Base-by-base conservation (phyloP, 768 basidiomycete genomes). In the Termitomyces sp. region DNA sequence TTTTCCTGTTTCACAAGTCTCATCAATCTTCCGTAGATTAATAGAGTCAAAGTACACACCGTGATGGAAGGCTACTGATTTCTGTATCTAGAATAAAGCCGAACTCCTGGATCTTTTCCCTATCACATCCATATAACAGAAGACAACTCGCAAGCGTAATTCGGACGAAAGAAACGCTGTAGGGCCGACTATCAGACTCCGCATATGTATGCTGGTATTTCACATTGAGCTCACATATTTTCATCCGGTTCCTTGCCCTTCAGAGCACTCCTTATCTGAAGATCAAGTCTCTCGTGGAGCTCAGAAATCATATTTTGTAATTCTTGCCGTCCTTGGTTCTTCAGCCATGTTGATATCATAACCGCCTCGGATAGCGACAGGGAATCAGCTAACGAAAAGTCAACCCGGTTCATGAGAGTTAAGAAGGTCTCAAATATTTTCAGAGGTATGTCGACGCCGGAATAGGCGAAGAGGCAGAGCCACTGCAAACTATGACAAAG, bases 101-200 rank as follows among this genome's bases (percentile, higher is more conserved):
- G n/a, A 74, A 61, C 12, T 74, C 69, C 3, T 76, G 53, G 5
- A 88, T 70, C 37, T 71, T 74, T 3, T 67, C 64, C 46, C 85
- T 72, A 46, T 86, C 83, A 61, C 85, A 90, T 7, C 89, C 89
- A 62, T 84, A 88, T 26, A 88, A 65, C 3, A 88, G 68, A 39
- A 90, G 73, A 67, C 83, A 88, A 10, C 78, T 72, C 16, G 80
- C 80, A 29, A 91, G 66, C 2, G 84, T 85, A n/a, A 77, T 73
- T 5, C 85, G 79, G 48, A 91, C 78, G 58, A 90, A 85, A 16
- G 65, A 71, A 18, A 79, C 79, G 50, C 48, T 41, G 47, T 29
- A 14, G 24, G 22, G 32, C 54, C 18, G 18, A 29, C 10, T n/a
- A 18, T 22, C 43, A 36, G 14, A 31, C 7, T 14, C n/a, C 13